Evolutionary conservation across 2,329 filamentous ascomycete species (phyloP).

Genomic region (Fusarium torreyae): DNA sequence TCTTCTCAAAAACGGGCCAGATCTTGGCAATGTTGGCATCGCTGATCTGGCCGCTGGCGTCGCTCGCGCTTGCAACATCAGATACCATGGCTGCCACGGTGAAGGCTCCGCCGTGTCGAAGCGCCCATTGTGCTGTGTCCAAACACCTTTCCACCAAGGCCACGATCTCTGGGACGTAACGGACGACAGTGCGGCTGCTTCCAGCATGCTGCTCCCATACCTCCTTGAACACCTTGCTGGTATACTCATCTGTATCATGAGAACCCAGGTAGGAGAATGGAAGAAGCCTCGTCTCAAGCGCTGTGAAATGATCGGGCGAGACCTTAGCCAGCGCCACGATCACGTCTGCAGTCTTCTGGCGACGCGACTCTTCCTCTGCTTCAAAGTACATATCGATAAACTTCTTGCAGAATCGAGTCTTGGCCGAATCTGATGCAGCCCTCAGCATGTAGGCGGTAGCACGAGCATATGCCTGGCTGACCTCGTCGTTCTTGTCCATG

Average conservation of each 20-base stretch:
- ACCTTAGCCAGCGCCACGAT: constrained; percentile 86
- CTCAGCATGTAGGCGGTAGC: constrained; percentile 88
- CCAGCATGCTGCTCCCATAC: constrained; percentile 95
- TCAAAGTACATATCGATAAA: constrained; percentile 82
- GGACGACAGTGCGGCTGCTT: constrained; percentile 82
- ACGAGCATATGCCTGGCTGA: constrained; percentile 89
- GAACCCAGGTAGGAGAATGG: constrained; percentile 92
- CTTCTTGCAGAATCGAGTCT: constrained; percentile 66
- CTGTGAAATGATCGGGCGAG: constrained; percentile 88
- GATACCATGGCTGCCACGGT: constrained; percentile 81
- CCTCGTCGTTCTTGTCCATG: constrained; percentile 93
- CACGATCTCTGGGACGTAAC: constrained; percentile 89
- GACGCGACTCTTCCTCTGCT: constrained; percentile 81
- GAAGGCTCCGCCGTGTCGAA: constrained; percentile 90
- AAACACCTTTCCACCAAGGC: constrained; percentile 77
- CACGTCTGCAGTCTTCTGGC: constrained; percentile 86
- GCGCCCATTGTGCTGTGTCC: constrained; percentile 86
- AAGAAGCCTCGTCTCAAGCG: constrained; percentile 80
- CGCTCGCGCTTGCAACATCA: constrained; percentile 73
- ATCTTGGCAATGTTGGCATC: constrained; percentile 73
- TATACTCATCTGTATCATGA: constrained; percentile 86
- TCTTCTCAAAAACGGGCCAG: constrained; percentile 88
- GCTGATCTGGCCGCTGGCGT: constrained; percentile 71
- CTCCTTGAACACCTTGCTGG: constrained; percentile 83
- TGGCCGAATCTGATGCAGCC: constrained; percentile 64